Percentiles rank a stretch among this genome's conserved stretches.
Conservation (phyloP, 2,329 filamentous ascomycete genomes). For the Penicillium sclerotiorum region DNA sequence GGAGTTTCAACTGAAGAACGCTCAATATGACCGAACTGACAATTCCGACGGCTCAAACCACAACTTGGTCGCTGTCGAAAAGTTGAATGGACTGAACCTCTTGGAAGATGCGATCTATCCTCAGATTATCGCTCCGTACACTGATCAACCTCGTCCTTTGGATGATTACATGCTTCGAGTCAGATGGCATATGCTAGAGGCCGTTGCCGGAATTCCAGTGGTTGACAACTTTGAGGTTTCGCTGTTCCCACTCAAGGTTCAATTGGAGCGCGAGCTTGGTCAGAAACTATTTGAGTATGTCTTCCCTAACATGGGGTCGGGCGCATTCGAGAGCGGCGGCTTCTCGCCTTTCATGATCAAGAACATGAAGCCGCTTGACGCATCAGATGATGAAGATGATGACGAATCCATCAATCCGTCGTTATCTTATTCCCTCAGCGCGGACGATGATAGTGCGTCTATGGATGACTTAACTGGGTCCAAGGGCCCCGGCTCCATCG, state of each 20-base stretch:
- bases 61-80: conserved; percentile 86
- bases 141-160: conserved; percentile 64
- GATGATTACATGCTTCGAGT: conserved; percentile 85
- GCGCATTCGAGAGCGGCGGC: conserved; percentile 51
- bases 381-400: conserved; percentile 44
- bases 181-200: conserved; percentile 97
- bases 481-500: conserved; percentile 72
- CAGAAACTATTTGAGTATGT: conserved; percentile 96
- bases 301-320: conserved; percentile 77
- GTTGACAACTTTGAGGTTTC: conserved; percentile 97
- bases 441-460: conserved; percentile 44
- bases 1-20: conserved; percentile 88
- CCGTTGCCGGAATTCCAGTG: conserved; percentile 94
- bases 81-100: conserved; percentile 85
- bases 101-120: conserved; percentile 90
- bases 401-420: conserved; percentile 12
- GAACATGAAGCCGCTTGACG: conserved; percentile 54
- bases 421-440: conserved; percentile 33
- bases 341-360: conserved; percentile 57
- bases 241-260: conserved; percentile 88
- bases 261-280: conserved; percentile 88
- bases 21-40: conserved; percentile 92
- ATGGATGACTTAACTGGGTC: conserved; percentile 54
- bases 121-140: conserved; percentile 90
- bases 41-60: conserved; percentile 96